Percentiles rank a stretch among this genome's conserved stretches.
Evolutionary conservation across 2,329 filamentous ascomycete genomes (phyloP).

Genomic region (Lanzia echinophila): DNA sequence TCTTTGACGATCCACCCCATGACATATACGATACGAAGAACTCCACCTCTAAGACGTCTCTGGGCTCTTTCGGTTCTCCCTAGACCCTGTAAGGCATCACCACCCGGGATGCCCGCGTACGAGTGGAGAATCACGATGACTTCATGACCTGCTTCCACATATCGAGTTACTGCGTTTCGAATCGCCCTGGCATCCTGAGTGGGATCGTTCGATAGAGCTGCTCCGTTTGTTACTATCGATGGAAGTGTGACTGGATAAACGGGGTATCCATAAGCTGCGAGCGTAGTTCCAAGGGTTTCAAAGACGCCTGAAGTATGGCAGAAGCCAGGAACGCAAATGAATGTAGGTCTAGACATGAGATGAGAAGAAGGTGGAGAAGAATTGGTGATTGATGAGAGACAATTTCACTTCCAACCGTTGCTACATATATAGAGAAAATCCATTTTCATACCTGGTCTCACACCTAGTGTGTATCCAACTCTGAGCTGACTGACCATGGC

Average conservation of each 20-base stretch:
- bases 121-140: conserved; percentile 24
- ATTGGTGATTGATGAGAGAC: not conserved
- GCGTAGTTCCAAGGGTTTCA: conserved; percentile 30
- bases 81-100: conserved; percentile 22
- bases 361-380: not conserved
- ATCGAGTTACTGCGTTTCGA: conserved; percentile 27
- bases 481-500: conserved; percentile 2
- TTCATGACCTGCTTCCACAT: conserved; percentile 30
- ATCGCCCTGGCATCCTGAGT: conserved; percentile 35
- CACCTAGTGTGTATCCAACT: conserved; percentile 2
- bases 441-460: not conserved
- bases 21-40: conserved; percentile 34
- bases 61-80: conserved; percentile 20
- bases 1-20: conserved; percentile 29
- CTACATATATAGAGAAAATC: conserved; percentile 10
- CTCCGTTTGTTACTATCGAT: conserved; percentile 28
- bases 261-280: conserved; percentile 29
- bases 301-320: conserved; percentile 35
- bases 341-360: conserved; percentile 30
- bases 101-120: conserved; percentile 22
- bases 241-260: conserved; percentile 31
- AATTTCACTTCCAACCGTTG: not conserved
- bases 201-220: conserved; percentile 30
- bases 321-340: conserved; percentile 35
- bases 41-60: conserved; percentile 16